phyloP scores from a whole-genome alignment of 2,329 filamentous ascomycete species.

The Acrocalymma vagum region DNA sequence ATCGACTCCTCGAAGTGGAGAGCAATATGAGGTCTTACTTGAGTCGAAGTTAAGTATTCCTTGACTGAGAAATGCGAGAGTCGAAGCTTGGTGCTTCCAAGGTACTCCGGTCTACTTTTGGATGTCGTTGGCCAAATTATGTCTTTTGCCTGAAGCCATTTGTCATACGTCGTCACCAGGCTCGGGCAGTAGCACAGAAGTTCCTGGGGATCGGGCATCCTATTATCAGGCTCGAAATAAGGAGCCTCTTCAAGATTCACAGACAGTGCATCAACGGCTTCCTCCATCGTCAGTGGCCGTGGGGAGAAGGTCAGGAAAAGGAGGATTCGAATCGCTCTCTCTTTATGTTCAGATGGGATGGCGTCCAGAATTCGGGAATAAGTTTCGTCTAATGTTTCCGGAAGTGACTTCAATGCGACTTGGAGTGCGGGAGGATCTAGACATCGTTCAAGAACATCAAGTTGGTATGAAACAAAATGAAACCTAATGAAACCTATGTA shows the following conservation, averaged over 20 bases:
- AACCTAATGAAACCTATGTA: conserved; percentile 12
- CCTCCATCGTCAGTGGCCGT: neutral
- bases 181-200: conserved; percentile 26
- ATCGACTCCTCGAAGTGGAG: conserved; percentile 5
- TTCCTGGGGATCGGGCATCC: conserved; percentile 24
- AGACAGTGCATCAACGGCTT: conserved; percentile 1
- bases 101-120: too few species aligned
- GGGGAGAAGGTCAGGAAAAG: neutral
- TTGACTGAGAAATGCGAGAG: conserved; percentile 25
- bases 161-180: conserved; percentile 19
- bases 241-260: conserved; percentile 3
- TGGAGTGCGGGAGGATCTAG: neutral
- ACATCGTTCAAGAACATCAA: conserved; percentile 6
- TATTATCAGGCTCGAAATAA: conserved; percentile 17
- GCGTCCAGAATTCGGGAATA: conserved; percentile 5
- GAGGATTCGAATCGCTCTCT: neutral
- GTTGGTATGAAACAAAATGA: conserved; percentile 10
- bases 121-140: too few species aligned
- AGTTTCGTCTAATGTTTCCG: conserved; percentile 10
- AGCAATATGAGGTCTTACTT: neutral
- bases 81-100: too few species aligned
- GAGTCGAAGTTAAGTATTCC: conserved; percentile 20
- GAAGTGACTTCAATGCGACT: conserved; percentile 1
- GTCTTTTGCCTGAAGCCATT: neutral
- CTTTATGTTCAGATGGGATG: neutral